These are phyloP conservation scores for Scortechinia acanthostroma DNA, from an alignment of 2,329 filamentous ascomycete species.

Conservation along the genomic window DNA sequence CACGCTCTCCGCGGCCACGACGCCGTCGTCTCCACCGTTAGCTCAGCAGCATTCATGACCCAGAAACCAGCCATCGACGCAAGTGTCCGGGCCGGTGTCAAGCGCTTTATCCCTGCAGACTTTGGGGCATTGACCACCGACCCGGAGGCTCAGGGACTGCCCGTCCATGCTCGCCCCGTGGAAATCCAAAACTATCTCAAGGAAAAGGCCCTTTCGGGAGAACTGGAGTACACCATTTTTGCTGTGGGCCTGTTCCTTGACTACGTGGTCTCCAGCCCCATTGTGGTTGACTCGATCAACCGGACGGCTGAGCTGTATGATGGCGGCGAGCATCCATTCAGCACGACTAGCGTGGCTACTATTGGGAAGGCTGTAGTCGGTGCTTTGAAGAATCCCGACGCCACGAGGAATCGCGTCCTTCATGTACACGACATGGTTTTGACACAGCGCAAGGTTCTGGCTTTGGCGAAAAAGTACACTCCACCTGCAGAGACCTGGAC, in stretches of 20 bases:
- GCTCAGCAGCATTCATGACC: slow-evolving; percentile 15
- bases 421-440: too few relatives aligned
- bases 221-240: slow-evolving; percentile 45
- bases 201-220: slow-evolving; percentile 25
- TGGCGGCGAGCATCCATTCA: slow-evolving; percentile 38
- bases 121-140: slow-evolving; percentile 33
- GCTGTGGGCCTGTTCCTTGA: slow-evolving; percentile 50
- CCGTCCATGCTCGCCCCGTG: slow-evolving; percentile 42
- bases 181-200: slow-evolving; percentile 27
- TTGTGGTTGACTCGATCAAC: slow-evolving; percentile 34
- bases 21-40: slow-evolving; percentile 43
- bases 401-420: too few relatives aligned
- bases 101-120: slow-evolving; percentile 55
- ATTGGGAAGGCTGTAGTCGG: too few relatives aligned
- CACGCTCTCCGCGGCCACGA: slow-evolving; percentile 50
- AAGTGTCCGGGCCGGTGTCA: slow-evolving; percentile 46
- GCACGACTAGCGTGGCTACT: slow-evolving; percentile 33
- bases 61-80: slow-evolving; percentile 48
- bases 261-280: slow-evolving; percentile 33
- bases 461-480: too few relatives aligned
- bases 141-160: slow-evolving; percentile 27
- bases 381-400: too few relatives aligned
- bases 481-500: too few relatives aligned
- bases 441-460: too few relatives aligned
- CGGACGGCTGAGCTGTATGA: slow-evolving; percentile 34